phyloP scores from a whole-genome alignment of 2,329 filamentous ascomycete species.

The Escovopsis sp. region DNA sequence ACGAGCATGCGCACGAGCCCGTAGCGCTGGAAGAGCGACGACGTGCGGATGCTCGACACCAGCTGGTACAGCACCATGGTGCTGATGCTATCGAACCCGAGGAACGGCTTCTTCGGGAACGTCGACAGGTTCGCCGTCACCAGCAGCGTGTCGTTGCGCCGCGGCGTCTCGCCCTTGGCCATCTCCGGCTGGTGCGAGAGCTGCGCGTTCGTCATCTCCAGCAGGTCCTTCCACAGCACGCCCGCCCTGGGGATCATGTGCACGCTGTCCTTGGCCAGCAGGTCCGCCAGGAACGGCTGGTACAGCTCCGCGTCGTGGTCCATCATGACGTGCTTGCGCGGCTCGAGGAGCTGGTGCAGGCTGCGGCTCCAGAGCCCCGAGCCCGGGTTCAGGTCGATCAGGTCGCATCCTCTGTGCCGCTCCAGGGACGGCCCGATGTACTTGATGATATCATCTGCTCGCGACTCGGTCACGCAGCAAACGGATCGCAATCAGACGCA shows the following conservation, averaged over 20 bases:
- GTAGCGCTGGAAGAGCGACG: constrained; percentile 54
- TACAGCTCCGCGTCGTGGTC: constrained; percentile 53
- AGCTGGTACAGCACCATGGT: constrained; percentile 48
- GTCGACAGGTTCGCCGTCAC: constrained; percentile 53
- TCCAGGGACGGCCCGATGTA: constrained; percentile 56
- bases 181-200: constrained; percentile 40
- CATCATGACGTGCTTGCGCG: constrained; percentile 70
- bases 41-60: constrained; percentile 40
- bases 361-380: constrained; percentile 63
- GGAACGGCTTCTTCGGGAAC: constrained; percentile 34
- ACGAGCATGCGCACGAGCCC: constrained; percentile 68
- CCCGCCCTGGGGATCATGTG: constrained; percentile 41
- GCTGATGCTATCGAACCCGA: constrained; percentile 40
- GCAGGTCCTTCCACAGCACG: constrained; percentile 45
- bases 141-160: constrained; percentile 58
- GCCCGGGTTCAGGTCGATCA: constrained; percentile 79
- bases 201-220: constrained; percentile 32
- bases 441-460: constrained; percentile 50
- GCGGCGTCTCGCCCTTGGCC: constrained; percentile 23
- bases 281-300: constrained; percentile 41
- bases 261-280: constrained; percentile 35
- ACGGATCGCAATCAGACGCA: background rate
- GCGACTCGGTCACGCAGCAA: too few species aligned
- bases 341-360: constrained; percentile 59
- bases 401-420: constrained; percentile 62